These are phyloP conservation scores for Rhododendron henanense DNA, from an alignment of 148 eudicot genomes.

Conservation along the genomic window DNA sequence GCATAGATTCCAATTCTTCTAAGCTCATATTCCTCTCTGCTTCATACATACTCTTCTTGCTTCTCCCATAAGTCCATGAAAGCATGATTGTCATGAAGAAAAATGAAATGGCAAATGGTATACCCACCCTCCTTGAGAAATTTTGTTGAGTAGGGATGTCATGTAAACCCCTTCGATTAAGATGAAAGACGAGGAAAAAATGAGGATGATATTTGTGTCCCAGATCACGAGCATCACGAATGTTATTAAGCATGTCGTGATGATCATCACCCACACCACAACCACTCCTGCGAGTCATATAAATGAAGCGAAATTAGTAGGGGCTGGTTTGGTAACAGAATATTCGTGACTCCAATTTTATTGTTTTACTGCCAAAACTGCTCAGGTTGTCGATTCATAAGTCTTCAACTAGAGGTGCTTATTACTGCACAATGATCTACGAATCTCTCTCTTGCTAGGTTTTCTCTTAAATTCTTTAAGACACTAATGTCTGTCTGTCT, in stretches of 20 bases:
- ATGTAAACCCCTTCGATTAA: constrained; percentile 24
- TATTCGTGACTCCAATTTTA: too few species aligned
- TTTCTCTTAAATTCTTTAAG: too few species aligned
- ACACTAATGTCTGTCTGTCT: too few species aligned
- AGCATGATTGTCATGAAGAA: constrained; percentile 12
- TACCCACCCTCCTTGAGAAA: constrained; percentile 44
- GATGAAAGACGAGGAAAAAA: constrained; percentile 13
- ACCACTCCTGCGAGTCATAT: constrained; percentile 22
- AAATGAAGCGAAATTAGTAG: not conserved
- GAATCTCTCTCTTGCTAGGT: too few species aligned
- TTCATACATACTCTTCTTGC: constrained; percentile 18
- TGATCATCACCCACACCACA: constrained; percentile 40
- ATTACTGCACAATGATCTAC: too few species aligned
- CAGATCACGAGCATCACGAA: constrained; percentile 37
- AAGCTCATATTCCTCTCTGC: constrained; percentile 11
- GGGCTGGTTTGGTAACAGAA: not conserved
- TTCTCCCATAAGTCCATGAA: constrained; percentile 25
- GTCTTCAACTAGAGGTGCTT: too few species aligned
- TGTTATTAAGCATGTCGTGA: constrained; percentile 23
- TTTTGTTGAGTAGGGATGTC: constrained; percentile 28
- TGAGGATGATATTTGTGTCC: constrained; percentile 19
- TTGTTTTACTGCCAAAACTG: too few species aligned
- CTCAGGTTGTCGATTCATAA: too few species aligned
- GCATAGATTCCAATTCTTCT: not conserved
- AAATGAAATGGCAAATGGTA: constrained; percentile 34